A percentile compares a stretch with the other conserved stretches of the same genome.
Conservation (phyloP, 2,329 filamentous ascomycete species). For the Aspergillus quadricinctus region DNA sequence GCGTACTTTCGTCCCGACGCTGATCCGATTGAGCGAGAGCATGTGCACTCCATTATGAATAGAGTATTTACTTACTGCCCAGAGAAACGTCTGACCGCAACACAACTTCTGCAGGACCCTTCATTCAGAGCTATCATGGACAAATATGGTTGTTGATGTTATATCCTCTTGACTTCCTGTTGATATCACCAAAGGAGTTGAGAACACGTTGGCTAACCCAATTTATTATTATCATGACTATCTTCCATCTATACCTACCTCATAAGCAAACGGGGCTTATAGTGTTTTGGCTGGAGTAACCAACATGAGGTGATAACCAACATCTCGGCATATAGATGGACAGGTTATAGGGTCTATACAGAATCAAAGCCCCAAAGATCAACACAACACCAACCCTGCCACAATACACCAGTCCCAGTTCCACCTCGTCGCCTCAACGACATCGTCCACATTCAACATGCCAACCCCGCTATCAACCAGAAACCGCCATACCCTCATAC, state of each 20-base stretch:
- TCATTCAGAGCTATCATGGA: conserved; percentile 27
- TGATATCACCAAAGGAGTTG: too few species aligned
- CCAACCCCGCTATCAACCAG: conserved; percentile 2
- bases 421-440: background rate
- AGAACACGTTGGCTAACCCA: too few species aligned
- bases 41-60: conserved; percentile 18
- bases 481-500: conserved; percentile 2
- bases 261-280: background rate
- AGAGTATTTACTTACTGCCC: conserved; percentile 21
- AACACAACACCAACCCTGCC: background rate
- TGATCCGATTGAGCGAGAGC: conserved; percentile 18
- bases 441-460: conserved; percentile 2
- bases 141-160: conserved; percentile 21
- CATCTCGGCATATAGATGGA: background rate
- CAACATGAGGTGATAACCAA: background rate
- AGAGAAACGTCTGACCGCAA: conserved; percentile 22
- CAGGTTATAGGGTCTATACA: background rate
- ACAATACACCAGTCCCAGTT: background rate
- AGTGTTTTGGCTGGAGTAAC: background rate
- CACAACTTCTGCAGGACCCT: conserved; percentile 24
- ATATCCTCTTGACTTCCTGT: background rate
- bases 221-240: background rate
- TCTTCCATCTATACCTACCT: background rate
- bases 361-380: background rate
- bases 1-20: conserved; percentile 13